Evolutionary conservation across 192 early-diverging fungal species (phyloP).

Genomic region (Lobosporangium transversale): DNA sequence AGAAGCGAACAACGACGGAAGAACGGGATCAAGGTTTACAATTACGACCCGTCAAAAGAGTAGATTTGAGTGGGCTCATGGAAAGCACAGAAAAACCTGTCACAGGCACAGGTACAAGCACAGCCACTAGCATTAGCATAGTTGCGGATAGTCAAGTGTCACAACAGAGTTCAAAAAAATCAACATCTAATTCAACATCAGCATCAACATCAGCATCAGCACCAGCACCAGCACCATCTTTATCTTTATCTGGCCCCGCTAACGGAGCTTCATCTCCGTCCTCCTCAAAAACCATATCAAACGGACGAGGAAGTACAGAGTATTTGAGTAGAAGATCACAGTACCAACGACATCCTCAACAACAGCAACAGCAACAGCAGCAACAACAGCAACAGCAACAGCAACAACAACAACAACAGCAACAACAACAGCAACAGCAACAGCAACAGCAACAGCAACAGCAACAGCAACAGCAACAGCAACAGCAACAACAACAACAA

Average conservation of each 20-base stretch:
- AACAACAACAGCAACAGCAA: background rate
- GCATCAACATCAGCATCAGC: background rate
- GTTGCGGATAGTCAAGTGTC: too few relatives aligned
- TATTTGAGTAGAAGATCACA: background rate
- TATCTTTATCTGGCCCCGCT: too few relatives aligned
- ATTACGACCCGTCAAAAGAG: conserved; percentile 22
- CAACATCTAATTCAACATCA: too few relatives aligned
- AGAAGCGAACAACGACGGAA: conserved; percentile 8
- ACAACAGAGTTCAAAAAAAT: too few relatives aligned
- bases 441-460: background rate
- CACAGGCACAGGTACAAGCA: background rate
- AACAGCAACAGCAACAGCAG: background rate
- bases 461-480: background rate
- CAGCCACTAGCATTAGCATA: background rate
- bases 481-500: conserved; percentile 3
- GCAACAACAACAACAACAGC: background rate
- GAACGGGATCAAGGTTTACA: conserved; percentile 29
- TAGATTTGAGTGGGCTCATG: conserved; percentile 3
- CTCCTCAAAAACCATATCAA: background rate
- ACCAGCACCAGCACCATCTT: background rate
- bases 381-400: conserved; percentile 2
- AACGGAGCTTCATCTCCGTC: background rate
- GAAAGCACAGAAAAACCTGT: background rate
- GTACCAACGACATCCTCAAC: background rate
- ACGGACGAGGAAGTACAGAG: background rate